Percentiles rank a stretch among this genome's conserved stretches.
Conservation (phyloP, 2,329 filamentous ascomycete species). For the Bipolaris bicolor region DNA sequence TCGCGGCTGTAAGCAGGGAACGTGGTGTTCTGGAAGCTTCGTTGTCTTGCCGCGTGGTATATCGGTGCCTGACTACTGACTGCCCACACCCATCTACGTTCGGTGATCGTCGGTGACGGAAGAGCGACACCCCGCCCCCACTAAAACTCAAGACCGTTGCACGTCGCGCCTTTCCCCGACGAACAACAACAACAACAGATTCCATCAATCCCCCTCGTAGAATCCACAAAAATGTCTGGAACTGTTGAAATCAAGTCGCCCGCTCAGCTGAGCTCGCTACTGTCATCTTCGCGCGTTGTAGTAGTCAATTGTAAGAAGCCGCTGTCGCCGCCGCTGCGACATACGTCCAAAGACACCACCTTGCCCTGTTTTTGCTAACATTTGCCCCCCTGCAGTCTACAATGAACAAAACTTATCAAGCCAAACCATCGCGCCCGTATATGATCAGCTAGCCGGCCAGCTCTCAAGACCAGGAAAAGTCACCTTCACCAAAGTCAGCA, state of each 20-base stretch:
- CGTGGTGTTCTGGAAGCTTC: slow-evolving; percentile 36
- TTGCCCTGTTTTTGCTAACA: slow-evolving; percentile 31
- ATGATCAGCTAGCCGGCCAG: slow-evolving; percentile 74
- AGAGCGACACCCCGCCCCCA: slow-evolving; percentile 30
- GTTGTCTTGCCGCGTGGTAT: slow-evolving; percentile 15
- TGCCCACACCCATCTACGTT: slow-evolving; percentile 3
- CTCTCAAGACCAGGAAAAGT: slow-evolving; percentile 75
- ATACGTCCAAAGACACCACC: slow-evolving; percentile 3
- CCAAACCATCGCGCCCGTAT: slow-evolving; percentile 81
- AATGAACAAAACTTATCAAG: slow-evolving; percentile 87
- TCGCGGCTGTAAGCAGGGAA: not conserved
- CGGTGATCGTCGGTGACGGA: slow-evolving; percentile 22
- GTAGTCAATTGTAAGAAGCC: slow-evolving; percentile 81
- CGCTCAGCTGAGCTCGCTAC: slow-evolving; percentile 59
- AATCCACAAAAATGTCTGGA: slow-evolving; percentile 51
- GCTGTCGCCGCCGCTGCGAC: slow-evolving; percentile 4
- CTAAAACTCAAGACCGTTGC: slow-evolving; percentile 16
- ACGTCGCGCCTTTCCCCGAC: slow-evolving; percentile 27
- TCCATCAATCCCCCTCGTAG: slow-evolving; percentile 9
- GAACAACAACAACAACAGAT: not conserved
- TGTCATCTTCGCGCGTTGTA: slow-evolving; percentile 77
- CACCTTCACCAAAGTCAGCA: slow-evolving; percentile 87
- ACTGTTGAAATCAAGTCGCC: slow-evolving; percentile 53
- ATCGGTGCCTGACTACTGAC: slow-evolving; percentile 25
- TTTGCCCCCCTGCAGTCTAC: slow-evolving; percentile 67